These are phyloP conservation scores for Phaffia australis DNA, from an alignment of 768 basidiomycete genomes.

Conservation along the genomic window DNA sequence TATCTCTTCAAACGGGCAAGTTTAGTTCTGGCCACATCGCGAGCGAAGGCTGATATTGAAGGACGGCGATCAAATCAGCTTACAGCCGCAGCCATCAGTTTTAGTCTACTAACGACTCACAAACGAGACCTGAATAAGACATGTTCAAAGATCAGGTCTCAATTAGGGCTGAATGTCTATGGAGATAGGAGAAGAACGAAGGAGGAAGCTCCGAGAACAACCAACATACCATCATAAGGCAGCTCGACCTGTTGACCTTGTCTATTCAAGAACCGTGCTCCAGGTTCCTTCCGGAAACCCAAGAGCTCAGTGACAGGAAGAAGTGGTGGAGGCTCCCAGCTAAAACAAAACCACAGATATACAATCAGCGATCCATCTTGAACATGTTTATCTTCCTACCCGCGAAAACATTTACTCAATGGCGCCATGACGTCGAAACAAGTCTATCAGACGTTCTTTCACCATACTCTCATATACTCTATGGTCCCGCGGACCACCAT, in stretches of 20 bases:
- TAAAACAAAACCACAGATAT: not conserved
- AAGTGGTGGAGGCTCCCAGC: conserved; percentile 68
- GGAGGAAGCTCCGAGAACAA: conserved; percentile 27
- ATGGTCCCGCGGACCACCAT: conserved; percentile 19
- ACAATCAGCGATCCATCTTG: not conserved
- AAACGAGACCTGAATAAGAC: conserved; percentile 9
- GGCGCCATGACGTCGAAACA: conserved; percentile 83
- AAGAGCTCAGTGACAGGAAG: conserved; percentile 51
- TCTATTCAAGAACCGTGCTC: conserved; percentile 66
- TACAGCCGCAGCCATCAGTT: not conserved
- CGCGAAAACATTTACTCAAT: conserved; percentile 43
- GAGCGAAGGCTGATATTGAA: conserved; percentile 17
- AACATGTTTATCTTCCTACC: not conserved
- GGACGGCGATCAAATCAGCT: not conserved
- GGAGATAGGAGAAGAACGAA: no score
- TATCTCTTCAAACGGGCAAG: conserved; percentile 65
- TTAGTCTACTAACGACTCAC: not conserved
- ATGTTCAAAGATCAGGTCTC: no score
- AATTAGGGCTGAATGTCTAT: no score
- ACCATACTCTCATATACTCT: conserved; percentile 42
- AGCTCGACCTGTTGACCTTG: conserved; percentile 65
- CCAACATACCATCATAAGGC: conserved; percentile 47
- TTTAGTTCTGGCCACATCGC: conserved; percentile 22
- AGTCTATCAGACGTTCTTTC: conserved; percentile 59
- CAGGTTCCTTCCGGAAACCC: conserved; percentile 49